Conservation (phyloP, 2,329 filamentous ascomycete genomes). For the Paecilomyces dactylethromorphus region DNA sequence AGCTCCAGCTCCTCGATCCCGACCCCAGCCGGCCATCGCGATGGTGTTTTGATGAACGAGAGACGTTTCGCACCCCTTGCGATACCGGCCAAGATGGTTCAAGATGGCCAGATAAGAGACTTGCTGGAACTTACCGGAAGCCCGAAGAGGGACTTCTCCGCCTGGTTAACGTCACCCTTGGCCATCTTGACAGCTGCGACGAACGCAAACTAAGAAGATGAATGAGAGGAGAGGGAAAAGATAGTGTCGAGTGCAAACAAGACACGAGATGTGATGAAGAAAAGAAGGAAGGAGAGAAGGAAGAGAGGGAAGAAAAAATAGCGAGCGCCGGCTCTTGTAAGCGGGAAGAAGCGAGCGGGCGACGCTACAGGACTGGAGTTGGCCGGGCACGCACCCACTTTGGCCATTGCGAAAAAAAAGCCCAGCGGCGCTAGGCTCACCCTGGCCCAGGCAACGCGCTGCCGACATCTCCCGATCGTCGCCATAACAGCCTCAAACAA, state of each 20-base stretch:
- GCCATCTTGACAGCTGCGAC: slow-evolving; percentile 39
- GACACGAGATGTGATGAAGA: slow-evolving; percentile 31
- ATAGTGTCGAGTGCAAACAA: slow-evolving; percentile 25
- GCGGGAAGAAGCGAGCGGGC: slow-evolving; percentile 28
- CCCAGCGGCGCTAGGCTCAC: slow-evolving; percentile 12
- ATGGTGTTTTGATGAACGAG: background rate
- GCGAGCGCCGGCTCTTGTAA: slow-evolving; percentile 28
- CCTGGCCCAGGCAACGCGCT: slow-evolving; percentile 17
- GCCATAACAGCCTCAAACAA: background rate
- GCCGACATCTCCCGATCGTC: slow-evolving; percentile 34
- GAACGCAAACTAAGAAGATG: slow-evolving; percentile 22
- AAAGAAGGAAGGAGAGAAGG: slow-evolving; percentile 40
- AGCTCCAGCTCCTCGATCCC: background rate
- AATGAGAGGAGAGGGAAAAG: slow-evolving; percentile 29
- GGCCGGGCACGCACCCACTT: slow-evolving; percentile 1
- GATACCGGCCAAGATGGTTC: slow-evolving; percentile 5
- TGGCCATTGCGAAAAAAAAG: slow-evolving; percentile 4
- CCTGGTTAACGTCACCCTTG: slow-evolving; percentile 43
- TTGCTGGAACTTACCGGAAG: slow-evolving; percentile 39
- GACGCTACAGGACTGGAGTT: slow-evolving; percentile 14
- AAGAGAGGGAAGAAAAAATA: slow-evolving; percentile 32
- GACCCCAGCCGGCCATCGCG: background rate
- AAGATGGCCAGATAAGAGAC: slow-evolving; percentile 10
- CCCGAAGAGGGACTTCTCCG: slow-evolving; percentile 50
- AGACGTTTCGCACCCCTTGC: background rate